Conservation (phyloP, 2,329 filamentous ascomycete species). For the Trichophyton rubrum region DNA sequence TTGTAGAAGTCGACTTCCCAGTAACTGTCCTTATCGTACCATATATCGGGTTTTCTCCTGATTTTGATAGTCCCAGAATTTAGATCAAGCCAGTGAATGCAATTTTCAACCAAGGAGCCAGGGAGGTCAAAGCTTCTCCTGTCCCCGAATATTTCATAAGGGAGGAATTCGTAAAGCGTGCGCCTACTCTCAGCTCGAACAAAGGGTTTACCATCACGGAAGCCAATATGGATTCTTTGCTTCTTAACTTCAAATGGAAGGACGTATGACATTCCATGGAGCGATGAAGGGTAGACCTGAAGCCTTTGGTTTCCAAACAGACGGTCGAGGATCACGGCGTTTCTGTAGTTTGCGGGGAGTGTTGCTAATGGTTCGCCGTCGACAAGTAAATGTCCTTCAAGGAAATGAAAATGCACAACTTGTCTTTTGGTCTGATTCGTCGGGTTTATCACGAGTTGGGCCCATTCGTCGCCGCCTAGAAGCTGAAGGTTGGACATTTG, state of each 20-base stretch:
- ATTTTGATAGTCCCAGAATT: conserved; percentile 21
- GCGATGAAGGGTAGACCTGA: conserved; percentile 15
- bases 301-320: conserved; percentile 18
- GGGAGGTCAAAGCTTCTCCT: conserved; percentile 19
- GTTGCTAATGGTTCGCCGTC: conserved; percentile 21
- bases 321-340: conserved; percentile 15
- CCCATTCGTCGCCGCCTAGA: background rate
- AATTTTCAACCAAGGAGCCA: conserved; percentile 27
- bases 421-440: background rate
- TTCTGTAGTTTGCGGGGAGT: conserved; percentile 19
- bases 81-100: conserved; percentile 38
- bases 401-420: conserved; percentile 20
- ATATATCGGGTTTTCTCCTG: conserved; percentile 14
- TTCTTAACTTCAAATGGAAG: conserved; percentile 19
- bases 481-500: background rate
- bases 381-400: conserved; percentile 24
- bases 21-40: conserved; percentile 20
- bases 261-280: conserved; percentile 21
- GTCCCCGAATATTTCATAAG: conserved; percentile 17
- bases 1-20: conserved; percentile 21
- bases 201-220: conserved; percentile 20
- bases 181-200: conserved; percentile 19
- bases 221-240: conserved; percentile 17
- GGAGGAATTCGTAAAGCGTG: conserved; percentile 21
- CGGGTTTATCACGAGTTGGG: background rate